Percentiles rank a stretch among this genome's conserved stretches.
Evolutionary conservation across 2,329 filamentous ascomycete species (phyloP).

Genomic region (Aspergillus vadensis): DNA sequence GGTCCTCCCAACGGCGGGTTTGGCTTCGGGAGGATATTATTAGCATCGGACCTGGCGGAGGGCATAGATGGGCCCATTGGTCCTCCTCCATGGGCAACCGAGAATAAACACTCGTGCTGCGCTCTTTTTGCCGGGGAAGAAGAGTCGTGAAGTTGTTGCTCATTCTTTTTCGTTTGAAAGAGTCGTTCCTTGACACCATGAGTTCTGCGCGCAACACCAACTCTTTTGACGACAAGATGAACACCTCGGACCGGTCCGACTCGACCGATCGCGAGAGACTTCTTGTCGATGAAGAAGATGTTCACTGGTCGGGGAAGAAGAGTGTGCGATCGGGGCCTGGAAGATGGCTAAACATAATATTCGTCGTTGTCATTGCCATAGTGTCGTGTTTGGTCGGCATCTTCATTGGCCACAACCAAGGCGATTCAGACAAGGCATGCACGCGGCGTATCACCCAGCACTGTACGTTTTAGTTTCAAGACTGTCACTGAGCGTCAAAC

Average conservation of each 20-base stretch:
- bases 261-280: conserved; percentile 10
- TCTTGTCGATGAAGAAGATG: conserved; percentile 4
- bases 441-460: conserved; percentile 27
- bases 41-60: conserved; percentile 6
- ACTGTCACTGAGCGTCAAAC: too few species aligned
- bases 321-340: background rate
- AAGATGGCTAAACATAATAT: conserved; percentile 12
- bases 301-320: conserved; percentile 9
- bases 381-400: conserved; percentile 25
- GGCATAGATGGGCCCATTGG: background rate
- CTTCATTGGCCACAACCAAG: conserved; percentile 14
- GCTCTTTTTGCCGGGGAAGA: background rate
- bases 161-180: background rate
- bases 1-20: background rate
- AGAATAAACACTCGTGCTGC: background rate
- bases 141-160: background rate
- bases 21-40: background rate
- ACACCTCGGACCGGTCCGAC: background rate
- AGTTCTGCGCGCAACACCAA: background rate
- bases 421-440: conserved; percentile 26
- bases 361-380: conserved; percentile 18
- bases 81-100: background rate
- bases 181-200: background rate
- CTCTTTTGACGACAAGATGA: conserved; percentile 12
- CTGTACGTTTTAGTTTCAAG: conserved; percentile 18